Evolutionary conservation across 495 filamentous ascomycete genomes (phyloP).

Genomic region (Jackrogersella multiformis): DNA sequence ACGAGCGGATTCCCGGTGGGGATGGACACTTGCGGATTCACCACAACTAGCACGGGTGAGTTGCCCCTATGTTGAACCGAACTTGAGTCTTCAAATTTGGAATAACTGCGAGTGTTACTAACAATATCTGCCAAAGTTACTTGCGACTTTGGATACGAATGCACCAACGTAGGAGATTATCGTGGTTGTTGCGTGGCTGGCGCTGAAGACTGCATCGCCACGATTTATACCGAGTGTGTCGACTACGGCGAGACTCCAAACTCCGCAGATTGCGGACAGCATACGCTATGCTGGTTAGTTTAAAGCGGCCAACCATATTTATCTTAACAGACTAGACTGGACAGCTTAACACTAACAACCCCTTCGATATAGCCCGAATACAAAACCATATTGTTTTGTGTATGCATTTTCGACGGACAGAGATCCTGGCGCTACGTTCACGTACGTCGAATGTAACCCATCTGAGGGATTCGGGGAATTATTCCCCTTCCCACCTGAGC

Average conservation of each 20-base stretch:
- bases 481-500: constrained; percentile 39
- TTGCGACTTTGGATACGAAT: constrained; percentile 40
- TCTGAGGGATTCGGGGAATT: constrained; percentile 36
- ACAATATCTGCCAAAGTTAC: constrained; percentile 25
- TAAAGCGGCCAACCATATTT: not conserved
- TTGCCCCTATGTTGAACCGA: not conserved
- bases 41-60: constrained; percentile 36
- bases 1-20: constrained; percentile 35
- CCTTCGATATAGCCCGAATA: constrained; percentile 11
- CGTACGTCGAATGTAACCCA: constrained; percentile 36
- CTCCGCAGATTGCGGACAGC: constrained; percentile 26
- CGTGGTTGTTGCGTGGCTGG: constrained; percentile 41
- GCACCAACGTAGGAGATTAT: constrained; percentile 36
- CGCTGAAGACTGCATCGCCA: constrained; percentile 30
- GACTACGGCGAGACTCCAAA: constrained; percentile 23
- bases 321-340: not conserved
- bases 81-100: not conserved
- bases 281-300: constrained; percentile 45
- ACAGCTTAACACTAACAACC: constrained; percentile 2
- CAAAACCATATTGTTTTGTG: constrained; percentile 34
- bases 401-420: constrained; percentile 33
- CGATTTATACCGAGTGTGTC: constrained; percentile 40
- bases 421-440: constrained; percentile 27
- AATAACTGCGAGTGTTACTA: not conserved
- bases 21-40: constrained; percentile 42